phyloP scores from a whole-genome alignment of 495 filamentous ascomycete genomes.

The Cenococcum geophilum region DNA sequence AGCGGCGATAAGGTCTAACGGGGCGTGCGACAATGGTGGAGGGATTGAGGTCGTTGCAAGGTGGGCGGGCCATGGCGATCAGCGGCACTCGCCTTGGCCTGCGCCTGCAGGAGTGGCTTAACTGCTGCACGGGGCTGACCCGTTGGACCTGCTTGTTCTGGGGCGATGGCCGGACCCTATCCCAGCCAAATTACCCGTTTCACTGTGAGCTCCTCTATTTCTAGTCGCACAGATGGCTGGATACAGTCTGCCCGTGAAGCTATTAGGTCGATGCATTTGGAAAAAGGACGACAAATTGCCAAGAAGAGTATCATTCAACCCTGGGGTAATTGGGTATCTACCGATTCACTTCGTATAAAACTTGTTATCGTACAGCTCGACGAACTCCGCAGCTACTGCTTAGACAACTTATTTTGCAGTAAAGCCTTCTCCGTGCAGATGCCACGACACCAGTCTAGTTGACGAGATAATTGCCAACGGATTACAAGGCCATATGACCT shows the following conservation, averaged over 20 bases:
- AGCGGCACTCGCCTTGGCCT: constrained; percentile 18
- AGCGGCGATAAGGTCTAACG: constrained; percentile 3
- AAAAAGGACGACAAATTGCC: neutral
- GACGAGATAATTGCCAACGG: too few species aligned
- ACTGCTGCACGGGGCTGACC: neutral
- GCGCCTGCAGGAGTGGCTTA: constrained; percentile 12
- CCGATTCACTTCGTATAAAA: neutral
- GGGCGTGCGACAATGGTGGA: neutral
- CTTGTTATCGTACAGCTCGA: neutral
- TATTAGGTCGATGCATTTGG: neutral
- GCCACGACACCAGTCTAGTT: neutral
- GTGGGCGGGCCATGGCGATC: neutral
- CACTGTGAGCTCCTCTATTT: neutral
- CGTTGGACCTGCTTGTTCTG: constrained; percentile 5
- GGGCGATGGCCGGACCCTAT: neutral
- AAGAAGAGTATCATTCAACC: neutral
- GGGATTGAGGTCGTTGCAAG: neutral
- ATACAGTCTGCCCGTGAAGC: neutral
- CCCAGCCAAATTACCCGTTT: neutral
- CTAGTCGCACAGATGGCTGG: neutral
- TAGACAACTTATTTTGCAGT: neutral
- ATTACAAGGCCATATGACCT: too few species aligned
- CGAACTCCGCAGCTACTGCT: neutral
- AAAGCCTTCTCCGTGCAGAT: neutral
- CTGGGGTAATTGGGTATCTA: neutral